Evolutionary conservation across 2,329 filamentous ascomycete genomes (phyloP).

Genomic region (Colletotrichum brevisporum): DNA sequence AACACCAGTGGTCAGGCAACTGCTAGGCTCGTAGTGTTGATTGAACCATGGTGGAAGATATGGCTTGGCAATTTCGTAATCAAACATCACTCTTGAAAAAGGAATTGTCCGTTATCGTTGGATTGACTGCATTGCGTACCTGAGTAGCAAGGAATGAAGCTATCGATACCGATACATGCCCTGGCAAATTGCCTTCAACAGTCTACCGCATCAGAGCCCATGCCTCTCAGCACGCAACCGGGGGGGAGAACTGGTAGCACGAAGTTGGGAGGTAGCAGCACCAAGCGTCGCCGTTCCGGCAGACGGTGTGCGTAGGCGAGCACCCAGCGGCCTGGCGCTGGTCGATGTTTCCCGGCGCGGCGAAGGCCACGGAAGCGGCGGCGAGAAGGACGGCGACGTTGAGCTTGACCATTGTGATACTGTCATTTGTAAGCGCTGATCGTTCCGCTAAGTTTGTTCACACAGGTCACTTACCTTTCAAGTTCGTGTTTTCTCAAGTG

Average conservation of each 20-base stretch:
- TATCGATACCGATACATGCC: no score
- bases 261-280: constrained; percentile 7
- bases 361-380: background rate
- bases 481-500: background rate
- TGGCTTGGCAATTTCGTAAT: background rate
- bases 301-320: constrained; percentile 17
- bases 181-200: background rate
- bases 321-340: constrained; percentile 23
- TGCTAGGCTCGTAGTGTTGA: background rate
- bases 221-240: constrained; percentile 4
- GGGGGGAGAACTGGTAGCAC: constrained; percentile 32
- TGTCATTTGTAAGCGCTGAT: background rate
- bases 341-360: constrained; percentile 6
- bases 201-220: background rate
- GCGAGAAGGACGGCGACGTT: background rate
- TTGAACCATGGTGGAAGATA: background rate
- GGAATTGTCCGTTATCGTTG: no score
- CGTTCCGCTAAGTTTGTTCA: background rate
- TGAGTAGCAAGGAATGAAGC: no score
- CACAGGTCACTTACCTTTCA: background rate
- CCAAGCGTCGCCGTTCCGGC: constrained; percentile 32
- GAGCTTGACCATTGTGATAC: constrained; percentile 14
- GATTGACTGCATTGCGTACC: no score
- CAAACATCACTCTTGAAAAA: no score
- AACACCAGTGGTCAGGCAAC: background rate